These are phyloP conservation scores for Cardamine resedifolia DNA, from an alignment of 345 rosid species.

Conservation along the genomic window DNA sequence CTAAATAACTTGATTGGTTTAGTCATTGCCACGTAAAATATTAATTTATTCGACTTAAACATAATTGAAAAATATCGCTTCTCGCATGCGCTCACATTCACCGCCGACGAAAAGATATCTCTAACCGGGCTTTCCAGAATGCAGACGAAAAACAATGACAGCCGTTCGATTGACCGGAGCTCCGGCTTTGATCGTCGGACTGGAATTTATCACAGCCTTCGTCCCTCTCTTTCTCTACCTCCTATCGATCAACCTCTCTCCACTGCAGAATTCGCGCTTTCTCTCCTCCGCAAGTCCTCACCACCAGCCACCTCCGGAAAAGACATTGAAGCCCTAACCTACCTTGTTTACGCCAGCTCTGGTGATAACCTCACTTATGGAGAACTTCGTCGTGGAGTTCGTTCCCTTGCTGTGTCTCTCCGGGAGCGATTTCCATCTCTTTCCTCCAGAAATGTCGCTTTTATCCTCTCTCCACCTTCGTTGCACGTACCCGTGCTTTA, in stretches of 20 bases:
- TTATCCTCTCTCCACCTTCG: constrained; percentile 63
- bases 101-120: constrained; percentile 23
- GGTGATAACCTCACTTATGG: constrained; percentile 48
- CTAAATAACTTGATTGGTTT: constrained; percentile 5
- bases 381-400: constrained; percentile 41
- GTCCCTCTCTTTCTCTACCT: constrained; percentile 53
- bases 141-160: constrained; percentile 20
- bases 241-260: constrained; percentile 55
- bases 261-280: constrained; percentile 43
- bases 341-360: constrained; percentile 49
- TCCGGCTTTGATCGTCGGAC: constrained; percentile 56
- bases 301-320: constrained; percentile 35
- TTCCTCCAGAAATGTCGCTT: constrained; percentile 57
- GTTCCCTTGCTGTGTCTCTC: constrained; percentile 54
- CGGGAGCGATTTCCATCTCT: constrained; percentile 42
- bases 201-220: constrained; percentile 51
- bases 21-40: constrained; percentile 24
- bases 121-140: constrained; percentile 16
- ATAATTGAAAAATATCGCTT: constrained; percentile 17
- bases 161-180: constrained; percentile 38
- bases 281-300: constrained; percentile 48
- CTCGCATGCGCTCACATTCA: constrained; percentile 7
- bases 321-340: constrained; percentile 33
- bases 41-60: not conserved
- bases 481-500: constrained; percentile 60